Evolutionary conservation across 2,329 filamentous ascomycete genomes (phyloP), one percentile per base, ranked within the genome.

Genomic region (Trichoderma aggressivum): DNA sequence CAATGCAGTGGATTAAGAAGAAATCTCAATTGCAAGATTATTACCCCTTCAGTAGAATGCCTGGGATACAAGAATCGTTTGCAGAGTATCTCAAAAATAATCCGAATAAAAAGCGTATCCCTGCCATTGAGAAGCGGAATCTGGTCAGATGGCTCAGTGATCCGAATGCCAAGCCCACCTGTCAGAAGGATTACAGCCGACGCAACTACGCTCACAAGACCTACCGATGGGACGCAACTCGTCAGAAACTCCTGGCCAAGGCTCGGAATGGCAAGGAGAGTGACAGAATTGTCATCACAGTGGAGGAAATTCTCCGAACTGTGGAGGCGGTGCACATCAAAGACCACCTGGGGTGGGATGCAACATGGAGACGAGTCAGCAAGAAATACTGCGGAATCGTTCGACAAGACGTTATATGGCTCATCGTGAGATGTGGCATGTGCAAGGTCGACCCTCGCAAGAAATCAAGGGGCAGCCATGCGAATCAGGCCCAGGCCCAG

Each of bases 331-430:
- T 73, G 7, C 73, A 73, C 62, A 59, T 55, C n/a, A 18, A 10
- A 8, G 71, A 70, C 39, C 72, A 74, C 39, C 65, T 65, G 14
- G 73, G 73, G 21, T 74, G 73, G 73, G 73, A 74, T 70, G 71
- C 71, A 14, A 73, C 73, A 5, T 74, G 73, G 73, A 59, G 63
- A 10, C 58, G 66, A 11, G 62, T 73, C 56, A 74, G 59, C 61
- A 28, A 36, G 4, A 16, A 36, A 14, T 74, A 74, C 30, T 70
- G 72, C 53, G 73, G 73, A 6, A 73, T 74, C 55, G 56, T 73
- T 62, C 70, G 73, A 10, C 66, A 65, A 24, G 73, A 74, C 55
- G 70, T 73, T 53, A 74, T 73, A 58, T 73, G 71, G 50, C 62
- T 74, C 24, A 36, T 74, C 21, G 73, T 72, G 53, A 56, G 47